phyloP scores from a whole-genome alignment of 768 basidiomycete genomes.

The Tricholoma sp. region DNA sequence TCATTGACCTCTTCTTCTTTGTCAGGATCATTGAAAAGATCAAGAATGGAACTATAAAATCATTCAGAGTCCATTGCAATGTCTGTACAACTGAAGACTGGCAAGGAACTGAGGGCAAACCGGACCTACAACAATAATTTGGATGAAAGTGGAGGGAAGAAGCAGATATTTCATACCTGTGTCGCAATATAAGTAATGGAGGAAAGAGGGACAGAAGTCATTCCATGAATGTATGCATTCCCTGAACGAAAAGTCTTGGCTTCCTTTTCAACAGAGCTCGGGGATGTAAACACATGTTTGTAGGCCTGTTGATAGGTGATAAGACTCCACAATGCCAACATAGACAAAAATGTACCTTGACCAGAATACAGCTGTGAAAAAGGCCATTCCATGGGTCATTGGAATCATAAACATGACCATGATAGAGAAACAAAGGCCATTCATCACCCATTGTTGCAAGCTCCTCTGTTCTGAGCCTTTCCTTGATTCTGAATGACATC shows the following conservation, averaged over 20 bases:
- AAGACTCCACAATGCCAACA: no score
- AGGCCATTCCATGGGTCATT: no score
- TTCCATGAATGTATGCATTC: slow-evolving; percentile 1
- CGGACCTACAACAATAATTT: background rate
- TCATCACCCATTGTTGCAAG: slow-evolving; percentile 12
- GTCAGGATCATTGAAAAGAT: slow-evolving; percentile 9
- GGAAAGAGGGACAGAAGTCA: background rate
- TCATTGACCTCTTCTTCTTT: slow-evolving; percentile 7
- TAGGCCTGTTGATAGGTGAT: slow-evolving; percentile 1
- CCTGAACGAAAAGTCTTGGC: background rate
- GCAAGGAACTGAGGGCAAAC: slow-evolving; percentile 9
- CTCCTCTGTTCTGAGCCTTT: slow-evolving; percentile 3
- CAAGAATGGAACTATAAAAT: slow-evolving; percentile 10
- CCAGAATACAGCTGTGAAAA: no score
- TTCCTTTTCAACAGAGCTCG: background rate
- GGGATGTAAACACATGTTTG: slow-evolving; percentile 6
- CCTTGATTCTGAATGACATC: slow-evolving; percentile 1
- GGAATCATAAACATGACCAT: background rate
- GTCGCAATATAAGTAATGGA: background rate
- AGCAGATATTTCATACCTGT: background rate
- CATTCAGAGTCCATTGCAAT: slow-evolving; percentile 10
- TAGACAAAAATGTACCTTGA: no score
- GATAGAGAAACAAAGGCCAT: slow-evolving; percentile 12
- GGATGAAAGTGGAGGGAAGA: background rate
- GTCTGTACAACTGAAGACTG: slow-evolving; percentile 11